Conservation (phyloP, 106 monocot species). For the Alisma plantagoaquatica region DNA sequence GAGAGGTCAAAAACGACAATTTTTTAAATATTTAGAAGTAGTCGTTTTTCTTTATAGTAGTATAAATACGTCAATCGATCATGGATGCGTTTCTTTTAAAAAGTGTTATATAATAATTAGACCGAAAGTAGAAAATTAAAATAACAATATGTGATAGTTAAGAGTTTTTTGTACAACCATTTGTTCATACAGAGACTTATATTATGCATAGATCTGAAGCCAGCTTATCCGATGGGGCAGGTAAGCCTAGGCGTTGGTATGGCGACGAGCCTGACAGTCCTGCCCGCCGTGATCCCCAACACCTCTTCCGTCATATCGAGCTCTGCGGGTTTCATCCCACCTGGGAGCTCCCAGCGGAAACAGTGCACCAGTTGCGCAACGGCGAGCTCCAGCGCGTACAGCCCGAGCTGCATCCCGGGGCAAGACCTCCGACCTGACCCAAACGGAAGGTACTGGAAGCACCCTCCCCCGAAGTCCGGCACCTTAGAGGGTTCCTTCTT, state of each 20-base stretch:
- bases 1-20: too few relatives aligned
- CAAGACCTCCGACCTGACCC: constrained; percentile 30
- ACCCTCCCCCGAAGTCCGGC: constrained; percentile 13
- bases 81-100: too few relatives aligned
- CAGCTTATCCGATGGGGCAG: too few relatives aligned
- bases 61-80: too few relatives aligned
- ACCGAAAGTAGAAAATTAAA: too few relatives aligned
- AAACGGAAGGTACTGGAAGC: constrained; percentile 15
- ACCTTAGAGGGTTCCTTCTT: neutral
- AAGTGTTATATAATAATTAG: too few relatives aligned
- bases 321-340: constrained; percentile 24
- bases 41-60: too few relatives aligned
- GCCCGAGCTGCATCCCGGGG: constrained; percentile 40
- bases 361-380: constrained; percentile 31
- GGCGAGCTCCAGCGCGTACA: constrained; percentile 23
- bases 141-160: too few relatives aligned
- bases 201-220: too few relatives aligned
- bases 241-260: constrained; percentile 19
- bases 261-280: constrained; percentile 20
- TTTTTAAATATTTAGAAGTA: too few relatives aligned
- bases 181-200: too few relatives aligned
- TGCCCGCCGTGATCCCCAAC: constrained; percentile 29
- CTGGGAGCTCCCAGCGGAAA: constrained; percentile 35
- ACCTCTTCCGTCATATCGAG: constrained; percentile 41
- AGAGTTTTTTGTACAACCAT: too few relatives aligned